Percentiles rank a stretch among this genome's conserved stretches.
Evolutionary conservation across 2,329 filamentous ascomycete species (phyloP).

Genomic region (Beauveria varroae): DNA sequence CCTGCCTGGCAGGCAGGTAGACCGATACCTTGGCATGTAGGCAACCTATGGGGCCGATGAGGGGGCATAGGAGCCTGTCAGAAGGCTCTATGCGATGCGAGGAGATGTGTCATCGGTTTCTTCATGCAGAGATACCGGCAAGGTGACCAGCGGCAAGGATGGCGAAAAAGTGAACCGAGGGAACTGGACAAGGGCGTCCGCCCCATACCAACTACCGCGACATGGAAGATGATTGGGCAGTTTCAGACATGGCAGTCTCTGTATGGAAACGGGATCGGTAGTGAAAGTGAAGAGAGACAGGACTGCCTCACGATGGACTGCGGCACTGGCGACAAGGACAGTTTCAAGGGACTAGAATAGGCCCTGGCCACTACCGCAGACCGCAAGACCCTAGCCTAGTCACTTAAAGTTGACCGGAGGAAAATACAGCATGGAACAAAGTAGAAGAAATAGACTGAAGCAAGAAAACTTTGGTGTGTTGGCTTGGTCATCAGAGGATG

Average conservation of each 20-base stretch:
- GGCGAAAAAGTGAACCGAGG: too few species aligned
- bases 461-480: too few species aligned
- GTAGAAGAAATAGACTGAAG: not conserved
- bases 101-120: conserved; percentile 3
- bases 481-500: too few species aligned
- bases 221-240: not conserved
- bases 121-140: not conserved
- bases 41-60: not conserved
- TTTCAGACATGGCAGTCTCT: not conserved
- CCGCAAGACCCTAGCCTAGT: not conserved
- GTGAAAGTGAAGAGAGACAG: not conserved
- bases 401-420: not conserved
- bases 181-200: not conserved
- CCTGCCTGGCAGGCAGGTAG: not conserved
- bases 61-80: not conserved
- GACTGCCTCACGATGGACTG: not conserved
- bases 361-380: not conserved
- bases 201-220: not conserved
- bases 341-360: conserved; percentile 7
- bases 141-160: conserved; percentile 1
- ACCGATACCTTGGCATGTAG: not conserved
- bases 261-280: not conserved
- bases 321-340: not conserved
- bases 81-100: not conserved
- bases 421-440: too few species aligned